Evolutionary conservation across 75 land plant genomes (phyloP), one percentile per base, ranked within the genome.

Genomic region (Picea sitchensis): DNA sequence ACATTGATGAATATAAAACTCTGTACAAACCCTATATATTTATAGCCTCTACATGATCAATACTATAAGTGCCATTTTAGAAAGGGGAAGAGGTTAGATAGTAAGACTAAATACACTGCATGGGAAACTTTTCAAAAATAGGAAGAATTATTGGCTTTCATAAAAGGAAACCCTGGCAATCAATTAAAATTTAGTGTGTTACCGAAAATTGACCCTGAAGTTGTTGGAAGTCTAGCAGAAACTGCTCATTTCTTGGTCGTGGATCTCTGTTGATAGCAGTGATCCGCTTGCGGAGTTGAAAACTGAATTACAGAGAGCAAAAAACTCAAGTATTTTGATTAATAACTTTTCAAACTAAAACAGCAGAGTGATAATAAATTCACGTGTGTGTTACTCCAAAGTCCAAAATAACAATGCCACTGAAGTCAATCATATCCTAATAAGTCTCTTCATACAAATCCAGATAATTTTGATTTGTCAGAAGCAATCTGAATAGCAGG

Each of bases 191-290:
- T 69, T 71, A 59, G 30, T 65, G 31, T 36, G 92, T 87, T 81
- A 94, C 99, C 44, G 81, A 74, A 87, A 95, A 93, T 77, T 92
- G 95, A 58, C 44, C 86, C 72, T 88, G 92, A 17, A 97, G 81
- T 58, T 88, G 95, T 81, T 88, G 88, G 84, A 92, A 97, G 67
- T 97, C 98, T 0, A 80, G 51, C 41, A 90, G 73, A 77, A 97
- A 97, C 75, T 97, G 94, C 78, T 97, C 98, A 75, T 93, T 88
- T 61, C 84, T 87, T n/a, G 99, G 99, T 80, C 93, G 91, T 75
- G 84, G 90, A 61, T 88, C 91, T 79, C 94, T 77, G 84, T 83
- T 86, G 9, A 82, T 71, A 61, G 94, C 91, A 73, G 88, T 87
- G 11, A 92, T 86, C 65, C 95, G 81, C 77, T 95, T 96, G 59